Evolutionary conservation across 2,329 filamentous ascomycete genomes (phyloP), one percentile per base, ranked within the genome.

Genomic region (Keithomyces neogunnii): DNA sequence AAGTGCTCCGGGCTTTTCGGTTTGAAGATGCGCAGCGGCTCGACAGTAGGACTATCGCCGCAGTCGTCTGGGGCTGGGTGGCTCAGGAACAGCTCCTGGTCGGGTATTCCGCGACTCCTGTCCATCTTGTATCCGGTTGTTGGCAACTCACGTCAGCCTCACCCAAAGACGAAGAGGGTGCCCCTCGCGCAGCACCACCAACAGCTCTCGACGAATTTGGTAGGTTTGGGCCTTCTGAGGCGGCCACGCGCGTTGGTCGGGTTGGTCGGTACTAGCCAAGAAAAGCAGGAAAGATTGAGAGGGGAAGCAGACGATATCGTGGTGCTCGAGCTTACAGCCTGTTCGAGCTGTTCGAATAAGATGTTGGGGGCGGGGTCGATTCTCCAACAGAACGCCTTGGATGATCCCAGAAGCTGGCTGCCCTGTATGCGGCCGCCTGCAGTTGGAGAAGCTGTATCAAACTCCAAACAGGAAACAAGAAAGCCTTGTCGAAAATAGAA

Each of bases 11-110:
- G 80, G 52, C 84, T 86, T 60, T 83, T 80, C 51, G 85, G 82
- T 69, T 95, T 95, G 73, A 85, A 85, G 66, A 95, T 95, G 63
- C 89, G 82, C 69, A 96, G 70, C 54, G 90, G 90, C 62, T 88
- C 88, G 59, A 95, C 80, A 19, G 87, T 88, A 52, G 89, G 88
- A 61, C 88, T 89, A 61, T 89, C 83, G 47, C 70, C 70, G 54
- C 73, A 73, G 45, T 78, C 74, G 9, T 71, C 67, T 7, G 72
- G 72, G 51, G 71, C 65, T n/a, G 76, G 77, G 48, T 74, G 77
- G 65, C 69, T 80, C 69, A 95, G 79, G 72, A 95, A 92, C 73
- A 95, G 85, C 76, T 92, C 89, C 69, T 90, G 85, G 32, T 89
- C 86, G 30, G 85, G 81, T 59, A 85, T 75, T 61, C 85, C 85